A percentile compares a stretch with the other conserved stretches of the same genome.
phyloP scores from a whole-genome alignment of 2,329 filamentous ascomycete genomes.

The Botrytis cinerea region DNA sequence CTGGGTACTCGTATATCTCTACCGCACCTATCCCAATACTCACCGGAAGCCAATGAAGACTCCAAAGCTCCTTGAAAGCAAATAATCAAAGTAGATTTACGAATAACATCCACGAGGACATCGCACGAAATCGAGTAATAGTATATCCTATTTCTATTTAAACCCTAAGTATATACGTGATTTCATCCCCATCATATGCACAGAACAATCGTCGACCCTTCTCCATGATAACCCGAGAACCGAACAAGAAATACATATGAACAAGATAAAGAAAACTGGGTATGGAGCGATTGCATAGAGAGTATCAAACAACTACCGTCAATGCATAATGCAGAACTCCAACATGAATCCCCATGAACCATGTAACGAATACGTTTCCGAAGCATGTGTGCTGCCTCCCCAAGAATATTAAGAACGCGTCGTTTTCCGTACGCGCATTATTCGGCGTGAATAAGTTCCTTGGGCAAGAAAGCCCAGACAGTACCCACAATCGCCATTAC shows the following conservation, averaged over 20 bases:
- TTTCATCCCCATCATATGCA: neutral
- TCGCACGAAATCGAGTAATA: neutral
- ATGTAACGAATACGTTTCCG: neutral
- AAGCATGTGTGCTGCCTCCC: constrained; percentile 5
- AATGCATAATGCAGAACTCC: constrained; percentile 10
- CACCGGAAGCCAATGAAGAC: neutral
- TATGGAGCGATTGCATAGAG: constrained; percentile 1
- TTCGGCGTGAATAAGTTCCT: constrained; percentile 64
- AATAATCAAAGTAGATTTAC: neutral
- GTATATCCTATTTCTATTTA: neutral
- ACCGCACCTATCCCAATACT: neutral
- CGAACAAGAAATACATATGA: neutral
- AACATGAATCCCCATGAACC: neutral
- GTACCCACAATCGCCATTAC: constrained; percentile 76
- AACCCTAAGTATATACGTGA: neutral
- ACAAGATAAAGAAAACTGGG: neutral
- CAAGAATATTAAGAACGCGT: neutral
- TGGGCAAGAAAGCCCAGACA: constrained; percentile 84
- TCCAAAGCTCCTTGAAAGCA: neutral
- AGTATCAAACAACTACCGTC: constrained; percentile 9
- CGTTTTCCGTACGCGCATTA: constrained; percentile 29
- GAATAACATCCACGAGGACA: neutral
- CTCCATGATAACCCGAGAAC: neutral
- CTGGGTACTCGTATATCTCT: neutral
- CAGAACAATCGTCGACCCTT: neutral